Percentiles rank a stretch among this genome's conserved stretches.
Evolutionary conservation across 2,329 filamentous ascomycete genomes (phyloP).

Genomic region (Fusarium sacchari): DNA sequence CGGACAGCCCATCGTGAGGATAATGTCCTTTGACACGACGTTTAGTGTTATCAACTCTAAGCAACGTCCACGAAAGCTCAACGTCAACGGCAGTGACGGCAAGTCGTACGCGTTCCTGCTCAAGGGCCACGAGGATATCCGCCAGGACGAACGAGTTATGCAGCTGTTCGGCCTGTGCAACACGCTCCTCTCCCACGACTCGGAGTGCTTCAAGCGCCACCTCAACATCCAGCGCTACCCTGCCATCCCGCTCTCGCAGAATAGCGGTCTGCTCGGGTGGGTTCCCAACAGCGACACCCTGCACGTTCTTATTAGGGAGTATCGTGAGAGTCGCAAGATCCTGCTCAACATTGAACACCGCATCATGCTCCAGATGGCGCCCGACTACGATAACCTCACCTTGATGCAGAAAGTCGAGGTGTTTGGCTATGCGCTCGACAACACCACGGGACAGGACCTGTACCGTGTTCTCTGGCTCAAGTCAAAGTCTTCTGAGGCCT

Average conservation of each 20-base stretch:
- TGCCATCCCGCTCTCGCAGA: slow-evolving; percentile 96
- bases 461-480: slow-evolving; percentile 99
- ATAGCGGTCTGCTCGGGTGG: slow-evolving; percentile 94
- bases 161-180: slow-evolving; percentile 98
- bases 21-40: slow-evolving; percentile 88
- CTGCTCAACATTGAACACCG: slow-evolving; percentile 98
- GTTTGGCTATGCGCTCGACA: slow-evolving; percentile 98
- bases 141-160: slow-evolving; percentile 99
- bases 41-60: slow-evolving; percentile 96
- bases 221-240: slow-evolving; percentile 96
- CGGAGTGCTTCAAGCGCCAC: slow-evolving; percentile 96
- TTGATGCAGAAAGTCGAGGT: slow-evolving; percentile 99
- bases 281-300: slow-evolving; percentile 97
- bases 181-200: slow-evolving; percentile 90
- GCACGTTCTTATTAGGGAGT: slow-evolving; percentile 96
- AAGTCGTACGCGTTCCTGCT: slow-evolving; percentile 86
- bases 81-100: slow-evolving; percentile 88
- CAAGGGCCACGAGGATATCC: slow-evolving; percentile 99
- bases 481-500: slow-evolving; percentile 97
- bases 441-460: slow-evolving; percentile 97
- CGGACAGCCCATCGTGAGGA: slow-evolving; percentile 79
- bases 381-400: slow-evolving; percentile 97
- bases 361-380: slow-evolving; percentile 99
- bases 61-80: slow-evolving; percentile 91
- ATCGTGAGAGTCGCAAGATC: slow-evolving; percentile 96